Evolutionary conservation across 352 stramenopile species (phyloP), one percentile per base, ranked within the genome.

Genomic region (Phytophthora podocarpi): DNA sequence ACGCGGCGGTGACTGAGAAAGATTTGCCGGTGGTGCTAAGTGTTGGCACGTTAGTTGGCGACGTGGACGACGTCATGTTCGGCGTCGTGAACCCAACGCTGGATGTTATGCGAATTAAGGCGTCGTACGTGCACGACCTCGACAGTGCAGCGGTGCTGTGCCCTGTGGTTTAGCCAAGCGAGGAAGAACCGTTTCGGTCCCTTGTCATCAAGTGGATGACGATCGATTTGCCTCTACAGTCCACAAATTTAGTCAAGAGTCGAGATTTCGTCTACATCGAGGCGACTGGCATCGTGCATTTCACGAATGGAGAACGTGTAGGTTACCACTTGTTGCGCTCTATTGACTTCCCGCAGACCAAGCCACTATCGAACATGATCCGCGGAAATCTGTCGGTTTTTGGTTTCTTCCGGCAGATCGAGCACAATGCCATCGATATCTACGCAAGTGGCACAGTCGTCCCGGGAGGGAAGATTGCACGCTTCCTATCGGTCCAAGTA

Each of bases 211-310:
- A 74, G 51, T 76, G 68, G 64, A 64, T 73, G 56, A 49, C 60
- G 7, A n/a, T n/a, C n/a, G n/a, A n/a, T n/a, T n/a, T n/a, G n/a
- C n/a, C n/a, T n/a, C n/a, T n/a, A n/a, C n/a, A n/a, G n/a, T n/a
- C n/a, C n/a, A n/a, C n/a, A n/a, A n/a, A n/a, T n/a, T 72, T 70
- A 12, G 53, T 87, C 13, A 80, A 84, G 41, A 84, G 77, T 40
- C 71, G 71, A n/a, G 71, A 80, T 49, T 77, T 67, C 26, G 41
- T 75, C 16, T 67, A 65, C 34, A 67, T 90, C n/a, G 60, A 78
- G 12, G 57, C 61, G 3, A 78, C 59, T 0, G 72, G 75, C 1
- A 57, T 78, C n/a, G 20, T 61, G 9, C 32, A 72, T n/a, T 59
- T 58, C 9, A 28, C 35, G 1, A 58, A 67, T 13, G 67, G 71